Evolutionary conservation across 106 monocot genomes (phyloP).

Genomic region (Narthecium ossifragum): DNA sequence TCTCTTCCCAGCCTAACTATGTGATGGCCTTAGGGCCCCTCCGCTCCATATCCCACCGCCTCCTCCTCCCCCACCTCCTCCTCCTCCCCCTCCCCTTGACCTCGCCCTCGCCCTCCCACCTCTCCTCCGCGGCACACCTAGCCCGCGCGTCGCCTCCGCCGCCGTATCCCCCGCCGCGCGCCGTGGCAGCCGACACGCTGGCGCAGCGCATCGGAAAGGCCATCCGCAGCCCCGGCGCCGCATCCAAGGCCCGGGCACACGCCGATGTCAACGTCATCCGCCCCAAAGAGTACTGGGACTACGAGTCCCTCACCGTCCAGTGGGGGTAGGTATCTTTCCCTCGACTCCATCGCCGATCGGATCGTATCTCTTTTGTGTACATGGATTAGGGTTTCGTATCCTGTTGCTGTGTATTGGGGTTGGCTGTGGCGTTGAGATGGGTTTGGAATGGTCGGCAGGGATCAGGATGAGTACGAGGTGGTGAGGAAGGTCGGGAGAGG

Average conservation of each 20-base stretch:
- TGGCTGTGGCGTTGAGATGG: too few species aligned
- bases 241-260: constrained; percentile 47
- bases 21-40: constrained; percentile 42
- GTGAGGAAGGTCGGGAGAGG: constrained; percentile 82
- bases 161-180: constrained; percentile 5
- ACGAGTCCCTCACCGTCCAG: constrained; percentile 65
- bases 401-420: too few species aligned
- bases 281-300: constrained; percentile 68
- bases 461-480: constrained; percentile 92
- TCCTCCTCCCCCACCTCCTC: not conserved
- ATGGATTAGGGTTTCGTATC: not conserved
- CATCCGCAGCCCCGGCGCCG: constrained; percentile 51
- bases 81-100: not conserved
- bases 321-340: constrained; percentile 44
- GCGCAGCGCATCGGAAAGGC: constrained; percentile 63
- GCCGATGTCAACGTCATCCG: constrained; percentile 52
- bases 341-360: not conserved
- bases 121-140: constrained; percentile 1
- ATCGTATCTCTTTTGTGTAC: not conserved
- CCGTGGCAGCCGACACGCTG: constrained; percentile 33
- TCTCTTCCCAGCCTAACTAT: constrained; percentile 3
- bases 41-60: constrained; percentile 12
- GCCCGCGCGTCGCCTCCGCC: not conserved
- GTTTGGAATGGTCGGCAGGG: constrained; percentile 32
- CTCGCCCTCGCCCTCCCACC: constrained; percentile 1